Evolutionary conservation across 2,329 filamentous ascomycete genomes (phyloP).

Genomic region (Sordariomycetes sp.): DNA sequence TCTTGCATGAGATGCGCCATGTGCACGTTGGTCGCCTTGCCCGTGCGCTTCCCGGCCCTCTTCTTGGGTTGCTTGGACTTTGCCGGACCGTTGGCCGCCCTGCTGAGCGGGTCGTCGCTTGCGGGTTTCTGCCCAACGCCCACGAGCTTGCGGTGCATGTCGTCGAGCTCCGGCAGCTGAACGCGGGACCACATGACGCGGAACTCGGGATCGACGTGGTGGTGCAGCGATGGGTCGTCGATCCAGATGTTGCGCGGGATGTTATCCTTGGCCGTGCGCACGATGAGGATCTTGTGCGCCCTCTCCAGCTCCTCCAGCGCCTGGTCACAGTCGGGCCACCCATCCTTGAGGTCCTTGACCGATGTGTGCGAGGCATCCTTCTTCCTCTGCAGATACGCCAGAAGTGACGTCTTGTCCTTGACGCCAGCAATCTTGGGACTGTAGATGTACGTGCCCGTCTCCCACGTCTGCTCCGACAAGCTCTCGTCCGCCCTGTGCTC

Average conservation of each 20-base stretch:
- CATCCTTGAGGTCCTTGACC: constrained; percentile 90
- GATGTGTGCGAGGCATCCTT: constrained; percentile 70
- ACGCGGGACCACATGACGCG: constrained; percentile 74
- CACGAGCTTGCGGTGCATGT: constrained; percentile 68
- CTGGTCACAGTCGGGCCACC: constrained; percentile 79
- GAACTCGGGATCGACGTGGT: constrained; percentile 75
- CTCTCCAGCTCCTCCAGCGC: constrained; percentile 70
- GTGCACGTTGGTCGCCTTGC: constrained; percentile 80
- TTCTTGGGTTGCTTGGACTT: constrained; percentile 69
- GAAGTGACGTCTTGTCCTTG: constrained; percentile 64
- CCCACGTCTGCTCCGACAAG: constrained; percentile 58
- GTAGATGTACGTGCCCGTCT: constrained; percentile 69
- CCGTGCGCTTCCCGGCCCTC: constrained; percentile 53
- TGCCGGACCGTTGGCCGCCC: constrained; percentile 27
- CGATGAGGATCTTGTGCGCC: constrained; percentile 73
- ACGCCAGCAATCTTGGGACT: constrained; percentile 75
- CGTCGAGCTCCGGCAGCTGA: constrained; percentile 64
- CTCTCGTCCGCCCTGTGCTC: constrained; percentile 46
- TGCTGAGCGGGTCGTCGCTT: constrained; percentile 62
- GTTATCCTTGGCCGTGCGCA: constrained; percentile 87
- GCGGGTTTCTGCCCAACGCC: constrained; percentile 76
- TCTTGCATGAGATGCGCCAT: constrained; percentile 78
- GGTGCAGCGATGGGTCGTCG: constrained; percentile 70
- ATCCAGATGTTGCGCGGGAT: constrained; percentile 80
- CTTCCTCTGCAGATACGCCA: constrained; percentile 73